Percentiles rank a stretch among this genome's conserved stretches.
Conservation (phyloP, 176 grass and related monocot genomes). For the Zoysia pacifica region DNA sequence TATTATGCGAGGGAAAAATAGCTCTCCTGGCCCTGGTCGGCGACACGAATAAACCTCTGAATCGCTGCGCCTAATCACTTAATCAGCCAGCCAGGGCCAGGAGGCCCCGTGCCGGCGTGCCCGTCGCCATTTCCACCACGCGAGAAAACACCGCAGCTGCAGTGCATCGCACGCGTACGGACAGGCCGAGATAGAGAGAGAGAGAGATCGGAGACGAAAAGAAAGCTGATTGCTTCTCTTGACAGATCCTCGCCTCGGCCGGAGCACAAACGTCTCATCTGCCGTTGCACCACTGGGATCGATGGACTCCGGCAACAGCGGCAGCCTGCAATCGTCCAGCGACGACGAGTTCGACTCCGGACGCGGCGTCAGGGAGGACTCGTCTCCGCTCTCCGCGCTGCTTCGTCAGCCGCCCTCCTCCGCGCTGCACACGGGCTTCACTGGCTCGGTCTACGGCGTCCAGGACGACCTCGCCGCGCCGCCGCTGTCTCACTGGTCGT, state of each 20-base stretch:
- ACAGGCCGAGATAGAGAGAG: too few species aligned
- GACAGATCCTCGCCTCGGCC: background rate
- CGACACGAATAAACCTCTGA: too few species aligned
- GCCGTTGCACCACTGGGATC: background rate
- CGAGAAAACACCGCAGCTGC: too few species aligned
- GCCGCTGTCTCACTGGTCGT: constrained; percentile 6
- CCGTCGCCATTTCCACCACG: too few species aligned
- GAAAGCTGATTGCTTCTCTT: background rate
- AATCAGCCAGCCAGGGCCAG: too few species aligned
- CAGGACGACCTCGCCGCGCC: background rate
- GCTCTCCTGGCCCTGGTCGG: too few species aligned
- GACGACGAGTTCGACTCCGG: constrained; percentile 47
- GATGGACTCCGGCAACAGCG: constrained; percentile 59
- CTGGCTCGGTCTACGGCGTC: constrained; percentile 26
- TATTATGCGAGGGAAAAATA: too few species aligned
- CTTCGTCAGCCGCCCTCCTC: constrained; percentile 19
- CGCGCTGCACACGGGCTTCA: background rate
- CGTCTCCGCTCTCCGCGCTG: constrained; percentile 35
- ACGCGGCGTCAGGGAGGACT: background rate
- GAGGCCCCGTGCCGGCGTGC: too few species aligned
- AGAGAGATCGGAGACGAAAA: background rate
- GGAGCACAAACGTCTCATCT: background rate
- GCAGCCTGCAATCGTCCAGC: constrained; percentile 52
- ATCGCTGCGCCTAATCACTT: too few species aligned
- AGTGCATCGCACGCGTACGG: background rate